Conservation (phyloP, 345 rosid genomes). For the Arabidopsis arenosa region DNA sequence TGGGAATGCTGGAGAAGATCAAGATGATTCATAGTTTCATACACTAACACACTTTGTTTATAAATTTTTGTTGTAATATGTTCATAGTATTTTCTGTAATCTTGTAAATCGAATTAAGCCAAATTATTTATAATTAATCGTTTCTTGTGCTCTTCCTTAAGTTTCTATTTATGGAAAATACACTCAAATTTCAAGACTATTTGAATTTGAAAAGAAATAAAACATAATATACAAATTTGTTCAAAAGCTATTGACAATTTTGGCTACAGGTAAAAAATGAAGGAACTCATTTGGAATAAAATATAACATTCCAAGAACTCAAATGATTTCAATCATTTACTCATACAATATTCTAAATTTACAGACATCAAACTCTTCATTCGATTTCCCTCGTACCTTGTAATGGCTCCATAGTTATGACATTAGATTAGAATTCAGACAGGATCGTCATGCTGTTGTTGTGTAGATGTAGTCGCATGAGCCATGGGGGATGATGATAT, state of each 20-base stretch:
- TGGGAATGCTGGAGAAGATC: constrained; percentile 21
- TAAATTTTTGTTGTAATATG: background rate
- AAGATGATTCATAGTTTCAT: constrained; percentile 1
- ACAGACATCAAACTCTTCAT: constrained; percentile 27
- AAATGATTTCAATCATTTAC: constrained; percentile 29
- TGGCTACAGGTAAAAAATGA: constrained; percentile 23
- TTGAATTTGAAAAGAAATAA: background rate
- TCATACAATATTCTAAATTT: constrained; percentile 37
- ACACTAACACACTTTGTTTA: constrained; percentile 2
- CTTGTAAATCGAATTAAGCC: background rate
- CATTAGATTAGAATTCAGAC: constrained; percentile 24
- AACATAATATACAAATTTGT: constrained; percentile 29
- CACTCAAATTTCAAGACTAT: background rate
- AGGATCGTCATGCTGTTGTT: constrained; percentile 28
- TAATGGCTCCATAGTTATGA: constrained; percentile 5
- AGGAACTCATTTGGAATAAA: background rate
- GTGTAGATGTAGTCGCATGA: constrained; percentile 33
- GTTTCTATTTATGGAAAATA: background rate
- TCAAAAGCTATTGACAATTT: constrained; percentile 19
- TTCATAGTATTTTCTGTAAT: background rate
- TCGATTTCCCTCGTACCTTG: constrained; percentile 3
- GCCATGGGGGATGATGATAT: constrained; percentile 47
- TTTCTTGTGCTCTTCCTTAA: background rate
- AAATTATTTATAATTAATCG: background rate
- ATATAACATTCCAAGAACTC: background rate